Conservation (phyloP, 495 filamentous ascomycete genomes). For the Penicillium paxilli region DNA sequence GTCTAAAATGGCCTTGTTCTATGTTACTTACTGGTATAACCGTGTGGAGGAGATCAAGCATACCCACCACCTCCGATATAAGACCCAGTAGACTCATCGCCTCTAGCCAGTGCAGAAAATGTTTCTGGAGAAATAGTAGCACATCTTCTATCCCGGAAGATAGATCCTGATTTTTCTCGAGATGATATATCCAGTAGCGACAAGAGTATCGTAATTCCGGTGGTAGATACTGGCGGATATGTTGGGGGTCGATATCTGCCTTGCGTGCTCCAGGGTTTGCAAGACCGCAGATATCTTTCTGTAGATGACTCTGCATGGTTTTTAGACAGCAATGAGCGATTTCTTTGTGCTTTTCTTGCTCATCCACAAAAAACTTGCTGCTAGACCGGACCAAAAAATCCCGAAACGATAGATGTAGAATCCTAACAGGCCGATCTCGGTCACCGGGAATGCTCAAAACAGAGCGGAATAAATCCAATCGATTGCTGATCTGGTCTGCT, state of each 20-base stretch:
- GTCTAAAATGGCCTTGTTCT: neutral
- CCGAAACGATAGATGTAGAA: slow-evolving; percentile 10
- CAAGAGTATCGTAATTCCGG: slow-evolving; percentile 40
- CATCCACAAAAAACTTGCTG: slow-evolving; percentile 18
- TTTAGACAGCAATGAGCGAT: slow-evolving; percentile 24
- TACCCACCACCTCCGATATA: slow-evolving; percentile 22
- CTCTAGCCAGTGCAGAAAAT: slow-evolving; percentile 2
- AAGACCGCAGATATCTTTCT: slow-evolving; percentile 38
- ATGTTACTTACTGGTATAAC: slow-evolving; percentile 1
- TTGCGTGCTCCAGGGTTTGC: neutral
- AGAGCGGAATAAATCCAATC: slow-evolving; percentile 24
- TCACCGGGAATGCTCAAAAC: slow-evolving; percentile 27
- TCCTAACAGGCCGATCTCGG: slow-evolving; percentile 12
- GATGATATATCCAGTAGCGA: slow-evolving; percentile 33
- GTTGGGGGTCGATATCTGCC: slow-evolving; percentile 20
- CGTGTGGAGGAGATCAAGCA: slow-evolving; percentile 2
- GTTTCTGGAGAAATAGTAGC: neutral
- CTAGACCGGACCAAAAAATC: slow-evolving; percentile 12
- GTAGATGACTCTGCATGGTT: slow-evolving; percentile 26
- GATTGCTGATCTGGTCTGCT: slow-evolving; percentile 8
- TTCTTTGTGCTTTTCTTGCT: slow-evolving; percentile 7
- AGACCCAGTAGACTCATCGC: slow-evolving; percentile 32
- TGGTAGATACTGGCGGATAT: slow-evolving; percentile 24
- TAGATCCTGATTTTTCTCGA: neutral
- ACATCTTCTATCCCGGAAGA: neutral